Evolutionary conservation across 1,284 basidiomycete species (phyloP), one percentile per base, ranked within the genome.

Genomic region (Marasmius sp.): DNA sequence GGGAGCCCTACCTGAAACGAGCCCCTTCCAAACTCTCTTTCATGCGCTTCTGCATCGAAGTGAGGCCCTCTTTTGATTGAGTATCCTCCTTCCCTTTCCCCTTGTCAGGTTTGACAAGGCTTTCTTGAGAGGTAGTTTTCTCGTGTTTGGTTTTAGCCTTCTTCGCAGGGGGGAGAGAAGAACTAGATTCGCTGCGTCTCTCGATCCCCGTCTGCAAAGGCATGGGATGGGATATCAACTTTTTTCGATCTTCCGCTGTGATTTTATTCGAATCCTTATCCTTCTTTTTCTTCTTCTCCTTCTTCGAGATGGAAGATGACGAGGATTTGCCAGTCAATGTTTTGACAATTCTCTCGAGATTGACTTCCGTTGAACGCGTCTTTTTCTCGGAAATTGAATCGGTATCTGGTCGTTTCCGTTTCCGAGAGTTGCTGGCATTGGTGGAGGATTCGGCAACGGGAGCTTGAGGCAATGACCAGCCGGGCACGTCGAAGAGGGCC

Each of bases 1-100:
- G 36, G 38, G 18, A 9, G 10, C 16, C 80, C 68, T 58, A 92
- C 92, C 94, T 85, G 74, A 96, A 96, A 34, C 90, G 85, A 14
- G 94, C 93, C 1, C 94, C 94, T 63, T 92, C 89, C 48, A 96
- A 75, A 66, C 85, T 92, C 52, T 88, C 79, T 73, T 86, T 92
- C 85, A 95, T 91, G 33, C 75, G 79, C 58, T 81, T 82, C 72
- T 96, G 94, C 69, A 95, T 77, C 11, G 82, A 74, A 5, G 94
- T 95, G 54, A 95, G 76, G 12, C 79, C 76, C 4, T 62, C 38
- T 20, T 51, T 37, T 22, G 58, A 58, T 1, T 14, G 18, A 18
- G 45, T 39, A 37, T 16, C 36, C 33, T 39, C 52, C 2, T 41
- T 45, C 7, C 12, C 14, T 18, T 59, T 41, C 9, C 12, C 14